Percentiles rank a stretch among this genome's conserved stretches.
These are phyloP conservation scores for Galerina sulciceps DNA, from an alignment of 768 basidiomycete species.

Conservation along the genomic window DNA sequence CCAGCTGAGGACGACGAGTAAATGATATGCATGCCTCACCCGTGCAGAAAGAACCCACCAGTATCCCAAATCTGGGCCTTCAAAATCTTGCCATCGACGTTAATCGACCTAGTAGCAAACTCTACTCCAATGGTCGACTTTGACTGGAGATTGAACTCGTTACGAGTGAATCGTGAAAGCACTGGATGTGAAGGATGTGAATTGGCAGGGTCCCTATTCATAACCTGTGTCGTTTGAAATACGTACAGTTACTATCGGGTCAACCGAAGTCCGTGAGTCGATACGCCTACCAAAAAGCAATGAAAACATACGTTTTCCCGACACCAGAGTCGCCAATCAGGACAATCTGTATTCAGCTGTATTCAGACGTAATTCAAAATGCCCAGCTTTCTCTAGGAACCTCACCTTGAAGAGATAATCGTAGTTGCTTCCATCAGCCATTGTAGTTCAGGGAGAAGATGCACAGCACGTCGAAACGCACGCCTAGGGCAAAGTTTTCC, in stretches of 20 bases:
- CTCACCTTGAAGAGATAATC: slow-evolving; percentile 98
- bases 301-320: slow-evolving; percentile 91
- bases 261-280: slow-evolving; percentile 7
- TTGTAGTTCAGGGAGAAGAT: slow-evolving; percentile 33
- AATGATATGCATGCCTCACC: slow-evolving; percentile 10
- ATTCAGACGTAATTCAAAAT: slow-evolving; percentile 3
- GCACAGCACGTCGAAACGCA: too few relatives aligned
- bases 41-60: slow-evolving; percentile 53
- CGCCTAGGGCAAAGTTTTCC: too few relatives aligned
- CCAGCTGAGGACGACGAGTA: slow-evolving; percentile 61
- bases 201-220: neutral
- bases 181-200: slow-evolving; percentile 53
- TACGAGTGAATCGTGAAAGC: slow-evolving; percentile 99
- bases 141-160: slow-evolving; percentile 98
- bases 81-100: slow-evolving; percentile 94
- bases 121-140: slow-evolving; percentile 99
- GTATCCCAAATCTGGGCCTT: slow-evolving; percentile 99
- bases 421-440: slow-evolving; percentile 96
- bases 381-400: neutral
- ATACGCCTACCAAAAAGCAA: slow-evolving; percentile 5
- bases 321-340: slow-evolving; percentile 99
- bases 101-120: slow-evolving; percentile 96
- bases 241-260: slow-evolving; percentile 64
- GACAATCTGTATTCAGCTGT: slow-evolving; percentile 69
- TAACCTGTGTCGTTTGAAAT: neutral